Percentiles rank a stretch among this genome's conserved stretches.
Evolutionary conservation across 2,329 filamentous ascomycete species (phyloP).

Genomic region (Apiospora rasikravindrae): DNA sequence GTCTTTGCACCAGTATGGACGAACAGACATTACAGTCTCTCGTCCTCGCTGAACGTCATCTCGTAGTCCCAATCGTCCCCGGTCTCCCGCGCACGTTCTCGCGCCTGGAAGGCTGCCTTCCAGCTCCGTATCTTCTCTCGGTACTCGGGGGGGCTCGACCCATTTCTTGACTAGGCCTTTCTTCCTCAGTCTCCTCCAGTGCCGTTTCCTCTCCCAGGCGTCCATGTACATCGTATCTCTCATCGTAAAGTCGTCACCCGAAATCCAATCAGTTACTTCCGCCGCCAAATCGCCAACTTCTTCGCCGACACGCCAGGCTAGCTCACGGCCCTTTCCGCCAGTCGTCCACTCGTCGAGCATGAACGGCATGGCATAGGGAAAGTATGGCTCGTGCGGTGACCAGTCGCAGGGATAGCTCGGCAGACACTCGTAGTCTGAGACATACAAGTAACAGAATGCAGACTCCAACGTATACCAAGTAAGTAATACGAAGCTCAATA

Average conservation of each 20-base stretch:
- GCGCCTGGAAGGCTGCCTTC: slow-evolving; percentile 46
- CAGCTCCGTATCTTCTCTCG: slow-evolving; percentile 51
- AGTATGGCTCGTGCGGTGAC: slow-evolving; percentile 63
- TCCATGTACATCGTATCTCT: slow-evolving; percentile 50
- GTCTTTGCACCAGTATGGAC: background rate
- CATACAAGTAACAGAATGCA: slow-evolving; percentile 58
- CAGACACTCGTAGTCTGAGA: slow-evolving; percentile 56
- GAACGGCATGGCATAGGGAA: slow-evolving; percentile 64
- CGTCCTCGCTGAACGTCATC: slow-evolving; percentile 33
- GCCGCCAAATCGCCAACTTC: slow-evolving; percentile 53
- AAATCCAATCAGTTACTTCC: slow-evolving; percentile 52
- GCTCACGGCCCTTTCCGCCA: slow-evolving; percentile 52
- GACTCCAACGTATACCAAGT: slow-evolving; percentile 63
- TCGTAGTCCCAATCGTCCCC: slow-evolving; percentile 44
- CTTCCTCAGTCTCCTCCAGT: slow-evolving; percentile 56
- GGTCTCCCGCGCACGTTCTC: slow-evolving; percentile 47
- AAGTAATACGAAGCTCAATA: slow-evolving; percentile 48
- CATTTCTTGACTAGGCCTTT: slow-evolving; percentile 48
- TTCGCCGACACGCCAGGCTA: slow-evolving; percentile 45
- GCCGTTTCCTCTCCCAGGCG: slow-evolving; percentile 53
- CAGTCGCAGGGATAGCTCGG: slow-evolving; percentile 54
- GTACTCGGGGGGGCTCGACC: slow-evolving; percentile 46
- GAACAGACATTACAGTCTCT: background rate
- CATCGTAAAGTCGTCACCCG: slow-evolving; percentile 50
- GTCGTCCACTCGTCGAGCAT: slow-evolving; percentile 68